A percentile compares a stretch with the other conserved stretches of the same genome.
phyloP scores from a whole-genome alignment of 1,139 yeast species.

The Scheffersomyces titani region DNA sequence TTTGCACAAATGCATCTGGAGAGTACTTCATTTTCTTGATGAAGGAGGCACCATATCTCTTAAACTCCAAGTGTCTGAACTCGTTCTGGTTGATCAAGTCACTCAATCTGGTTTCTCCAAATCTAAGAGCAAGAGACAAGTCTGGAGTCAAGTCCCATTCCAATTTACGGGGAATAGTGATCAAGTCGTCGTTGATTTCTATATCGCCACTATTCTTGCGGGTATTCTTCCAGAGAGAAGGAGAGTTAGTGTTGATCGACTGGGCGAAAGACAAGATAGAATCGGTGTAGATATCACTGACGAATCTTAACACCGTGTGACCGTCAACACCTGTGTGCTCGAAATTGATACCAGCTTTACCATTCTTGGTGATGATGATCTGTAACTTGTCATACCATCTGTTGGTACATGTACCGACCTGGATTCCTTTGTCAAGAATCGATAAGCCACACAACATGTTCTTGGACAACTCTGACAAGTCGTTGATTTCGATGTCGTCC shows the following conservation, averaged over 20 bases:
- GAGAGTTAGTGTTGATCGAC: slow-evolving; percentile 78
- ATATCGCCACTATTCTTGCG: slow-evolving; percentile 15
- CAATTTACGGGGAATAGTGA: slow-evolving; percentile 77
- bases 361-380: slow-evolving; percentile 85
- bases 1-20: slow-evolving; percentile 93
- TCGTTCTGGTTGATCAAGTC: slow-evolving; percentile 91
- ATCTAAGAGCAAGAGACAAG: slow-evolving; percentile 74
- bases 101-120: slow-evolving; percentile 87
- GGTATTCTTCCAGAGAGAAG: slow-evolving; percentile 69
- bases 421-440: slow-evolving; percentile 78
- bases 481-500: slow-evolving; percentile 71
- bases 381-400: slow-evolving; percentile 95
- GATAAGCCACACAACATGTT: slow-evolving; percentile 88
- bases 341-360: slow-evolving; percentile 90
- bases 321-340: slow-evolving; percentile 98
- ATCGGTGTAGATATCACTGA: slow-evolving; percentile 88
- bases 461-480: slow-evolving; percentile 68
- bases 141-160: slow-evolving; percentile 87
- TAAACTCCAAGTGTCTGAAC: slow-evolving; percentile 77
- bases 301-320: slow-evolving; percentile 86
- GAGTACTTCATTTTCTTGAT: slow-evolving; percentile 86
- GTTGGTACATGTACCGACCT: slow-evolving; percentile 91
- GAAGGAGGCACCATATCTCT: slow-evolving; percentile 70
- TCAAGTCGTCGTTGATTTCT: slow-evolving; percentile 34
- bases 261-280: slow-evolving; percentile 85